Percentiles rank a stretch among this genome's conserved stretches.
phyloP scores from a whole-genome alignment of 2,329 filamentous ascomycete species.

The Cadophora sp. region DNA sequence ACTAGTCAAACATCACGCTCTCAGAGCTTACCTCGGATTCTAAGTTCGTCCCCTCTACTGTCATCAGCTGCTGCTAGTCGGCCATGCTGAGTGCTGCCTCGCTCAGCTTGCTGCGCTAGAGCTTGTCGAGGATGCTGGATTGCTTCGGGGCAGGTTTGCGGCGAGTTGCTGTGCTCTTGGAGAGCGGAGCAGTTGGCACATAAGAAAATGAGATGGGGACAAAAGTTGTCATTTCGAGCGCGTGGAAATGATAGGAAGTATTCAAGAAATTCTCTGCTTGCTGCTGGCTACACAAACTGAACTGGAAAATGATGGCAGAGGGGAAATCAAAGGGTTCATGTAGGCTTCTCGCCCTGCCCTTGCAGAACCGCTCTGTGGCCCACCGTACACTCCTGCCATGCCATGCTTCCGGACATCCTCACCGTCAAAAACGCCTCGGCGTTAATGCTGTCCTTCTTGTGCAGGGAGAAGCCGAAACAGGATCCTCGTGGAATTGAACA shows the following conservation, averaged over 20 bases:
- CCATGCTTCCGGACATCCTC: too few relatives aligned
- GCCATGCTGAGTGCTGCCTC: constrained; percentile 26
- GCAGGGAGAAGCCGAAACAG: too few relatives aligned
- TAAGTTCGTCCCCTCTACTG: constrained; percentile 22
- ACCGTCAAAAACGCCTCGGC: too few relatives aligned
- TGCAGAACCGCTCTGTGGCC: too few relatives aligned
- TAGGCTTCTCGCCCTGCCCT: constrained; percentile 2
- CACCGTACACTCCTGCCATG: too few relatives aligned
- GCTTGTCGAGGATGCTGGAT: constrained; percentile 32
- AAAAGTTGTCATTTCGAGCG: constrained; percentile 32
- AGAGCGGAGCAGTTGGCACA: constrained; percentile 35
- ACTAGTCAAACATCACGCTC: constrained; percentile 32
- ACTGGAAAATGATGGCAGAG: constrained; percentile 27
- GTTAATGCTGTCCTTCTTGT: too few relatives aligned
- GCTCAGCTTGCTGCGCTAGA: constrained; percentile 27
- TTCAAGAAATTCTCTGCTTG: constrained; percentile 30
- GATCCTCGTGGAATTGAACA: too few relatives aligned
- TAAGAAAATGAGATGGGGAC: constrained; percentile 31
- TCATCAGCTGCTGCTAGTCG: constrained; percentile 24
- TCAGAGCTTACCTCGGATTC: constrained; percentile 33
- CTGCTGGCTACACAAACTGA: constrained; percentile 28
- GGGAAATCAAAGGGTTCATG: constrained; percentile 17
- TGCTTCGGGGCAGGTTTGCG: constrained; percentile 29
- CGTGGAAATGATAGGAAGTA: constrained; percentile 33
- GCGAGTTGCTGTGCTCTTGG: constrained; percentile 29